phyloP scores from a whole-genome alignment of 1,284 basidiomycete genomes.

The Cystobasidium slooffiae region DNA sequence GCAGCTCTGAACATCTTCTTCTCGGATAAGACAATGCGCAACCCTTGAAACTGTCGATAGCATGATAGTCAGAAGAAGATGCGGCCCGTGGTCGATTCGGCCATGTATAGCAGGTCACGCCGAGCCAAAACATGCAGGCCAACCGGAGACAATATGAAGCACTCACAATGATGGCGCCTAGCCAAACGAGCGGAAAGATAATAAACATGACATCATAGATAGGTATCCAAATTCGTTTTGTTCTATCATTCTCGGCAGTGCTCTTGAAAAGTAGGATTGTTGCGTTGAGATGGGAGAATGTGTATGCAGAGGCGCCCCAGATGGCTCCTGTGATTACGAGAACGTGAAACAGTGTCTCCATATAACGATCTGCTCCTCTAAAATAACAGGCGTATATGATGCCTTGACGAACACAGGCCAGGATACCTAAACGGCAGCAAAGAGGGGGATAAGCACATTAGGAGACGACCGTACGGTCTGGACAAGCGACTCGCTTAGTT shows the following conservation, averaged over 20 bases:
- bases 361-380: neutral
- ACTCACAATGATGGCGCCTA: too few species aligned
- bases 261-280: neutral
- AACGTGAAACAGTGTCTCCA: constrained; percentile 1
- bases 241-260: neutral
- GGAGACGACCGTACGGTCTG: too few species aligned
- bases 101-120: too few species aligned
- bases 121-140: too few species aligned
- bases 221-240: neutral
- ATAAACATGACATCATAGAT: neutral
- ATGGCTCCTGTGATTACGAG: neutral
- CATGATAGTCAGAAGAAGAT: too few species aligned
- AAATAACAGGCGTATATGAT: neutral
- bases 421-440: neutral
- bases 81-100: too few species aligned
- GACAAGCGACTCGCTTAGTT: too few species aligned
- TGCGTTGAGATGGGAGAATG: constrained; percentile 13
- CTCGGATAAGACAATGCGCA: neutral
- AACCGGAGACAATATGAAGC: too few species aligned
- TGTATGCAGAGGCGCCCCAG: neutral
- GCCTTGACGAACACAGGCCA: neutral
- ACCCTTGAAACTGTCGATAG: neutral
- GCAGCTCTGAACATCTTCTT: neutral
- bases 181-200: neutral
- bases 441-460: neutral